Percentiles rank a stretch among this genome's conserved stretches.
These are phyloP conservation scores for Arthrobotrys megalospora DNA, from an alignment of 2,329 filamentous ascomycete species.

Conservation along the genomic window DNA sequence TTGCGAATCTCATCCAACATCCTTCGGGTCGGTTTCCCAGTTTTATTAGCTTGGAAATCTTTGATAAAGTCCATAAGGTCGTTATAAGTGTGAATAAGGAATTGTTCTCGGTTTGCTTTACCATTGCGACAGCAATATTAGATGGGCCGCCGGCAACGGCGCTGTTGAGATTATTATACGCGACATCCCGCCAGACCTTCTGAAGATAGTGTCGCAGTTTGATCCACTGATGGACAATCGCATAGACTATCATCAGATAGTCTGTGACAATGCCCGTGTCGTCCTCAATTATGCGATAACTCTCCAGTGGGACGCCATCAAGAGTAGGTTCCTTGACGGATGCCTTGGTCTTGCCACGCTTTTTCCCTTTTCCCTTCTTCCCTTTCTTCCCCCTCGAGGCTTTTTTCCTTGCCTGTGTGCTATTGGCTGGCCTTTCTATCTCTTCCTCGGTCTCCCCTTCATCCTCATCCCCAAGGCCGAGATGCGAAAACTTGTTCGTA, in stretches of 20 bases:
- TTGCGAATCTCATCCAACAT: slow-evolving; percentile 67
- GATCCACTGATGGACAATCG: slow-evolving; percentile 67
- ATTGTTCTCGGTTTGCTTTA: slow-evolving; percentile 66
- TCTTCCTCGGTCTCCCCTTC: slow-evolving; percentile 62
- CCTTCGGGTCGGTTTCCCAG: slow-evolving; percentile 67
- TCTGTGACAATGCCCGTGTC: slow-evolving; percentile 66
- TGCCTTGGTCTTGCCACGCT: slow-evolving; percentile 64
- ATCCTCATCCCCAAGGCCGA: slow-evolving; percentile 60
- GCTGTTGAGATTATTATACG: slow-evolving; percentile 69
- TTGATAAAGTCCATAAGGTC: slow-evolving; percentile 68
- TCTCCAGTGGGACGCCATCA: slow-evolving; percentile 69
- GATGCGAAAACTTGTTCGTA: too few relatives aligned
- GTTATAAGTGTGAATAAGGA: slow-evolving; percentile 60
- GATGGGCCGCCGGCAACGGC: slow-evolving; percentile 69
- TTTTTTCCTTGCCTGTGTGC: slow-evolving; percentile 38
- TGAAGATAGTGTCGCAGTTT: slow-evolving; percentile 63
- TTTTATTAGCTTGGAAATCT: slow-evolving; percentile 68
- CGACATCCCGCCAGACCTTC: slow-evolving; percentile 68
- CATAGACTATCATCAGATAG: slow-evolving; percentile 69
- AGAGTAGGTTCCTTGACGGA: slow-evolving; percentile 61
- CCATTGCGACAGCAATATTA: slow-evolving; percentile 68
- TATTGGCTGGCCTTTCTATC: not conserved
- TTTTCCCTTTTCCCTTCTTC: slow-evolving; percentile 63
- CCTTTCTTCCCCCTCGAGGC: slow-evolving; percentile 64
- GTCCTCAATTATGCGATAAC: slow-evolving; percentile 69